These are phyloP conservation scores for Albizia julibrissin DNA, from an alignment of 306 rosid species.

Conservation along the genomic window DNA sequence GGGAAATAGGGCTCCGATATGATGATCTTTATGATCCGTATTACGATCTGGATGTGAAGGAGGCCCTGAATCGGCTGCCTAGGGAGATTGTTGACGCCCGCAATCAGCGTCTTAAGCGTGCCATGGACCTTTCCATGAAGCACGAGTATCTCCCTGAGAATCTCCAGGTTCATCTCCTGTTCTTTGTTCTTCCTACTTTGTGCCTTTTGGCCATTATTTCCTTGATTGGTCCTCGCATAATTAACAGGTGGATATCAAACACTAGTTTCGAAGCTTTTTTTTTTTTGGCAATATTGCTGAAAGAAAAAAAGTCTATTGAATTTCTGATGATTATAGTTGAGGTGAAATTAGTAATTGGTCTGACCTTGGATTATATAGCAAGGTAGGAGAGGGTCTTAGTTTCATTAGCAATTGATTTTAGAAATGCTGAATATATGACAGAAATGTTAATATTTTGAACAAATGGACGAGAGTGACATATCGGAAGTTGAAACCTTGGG, in stretches of 20 bases:
- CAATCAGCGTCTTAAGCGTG: slow-evolving; percentile 91
- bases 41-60: slow-evolving; percentile 86
- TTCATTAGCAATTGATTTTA: background rate
- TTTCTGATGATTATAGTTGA: background rate
- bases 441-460: background rate
- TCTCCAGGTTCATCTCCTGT: slow-evolving; percentile 66
- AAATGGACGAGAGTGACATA: background rate
- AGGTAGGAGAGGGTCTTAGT: background rate
- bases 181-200: background rate
- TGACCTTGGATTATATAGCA: background rate
- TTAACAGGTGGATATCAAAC: background rate
- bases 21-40: slow-evolving; percentile 90
- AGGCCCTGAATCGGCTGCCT: slow-evolving; percentile 85
- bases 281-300: background rate
- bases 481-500: background rate
- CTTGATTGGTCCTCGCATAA: background rate
- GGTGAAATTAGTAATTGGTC: background rate
- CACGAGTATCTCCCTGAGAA: slow-evolving; percentile 79
- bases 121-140: slow-evolving; percentile 97
- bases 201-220: background rate
- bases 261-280: background rate
- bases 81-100: slow-evolving; percentile 92
- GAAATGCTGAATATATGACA: background rate
- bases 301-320: background rate
- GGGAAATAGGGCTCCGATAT: slow-evolving; percentile 75